Percentiles rank a stretch among this genome's conserved stretches.
Conservation (phyloP, 2,329 filamentous ascomycete genomes). For the Xylariaceae sp. region DNA sequence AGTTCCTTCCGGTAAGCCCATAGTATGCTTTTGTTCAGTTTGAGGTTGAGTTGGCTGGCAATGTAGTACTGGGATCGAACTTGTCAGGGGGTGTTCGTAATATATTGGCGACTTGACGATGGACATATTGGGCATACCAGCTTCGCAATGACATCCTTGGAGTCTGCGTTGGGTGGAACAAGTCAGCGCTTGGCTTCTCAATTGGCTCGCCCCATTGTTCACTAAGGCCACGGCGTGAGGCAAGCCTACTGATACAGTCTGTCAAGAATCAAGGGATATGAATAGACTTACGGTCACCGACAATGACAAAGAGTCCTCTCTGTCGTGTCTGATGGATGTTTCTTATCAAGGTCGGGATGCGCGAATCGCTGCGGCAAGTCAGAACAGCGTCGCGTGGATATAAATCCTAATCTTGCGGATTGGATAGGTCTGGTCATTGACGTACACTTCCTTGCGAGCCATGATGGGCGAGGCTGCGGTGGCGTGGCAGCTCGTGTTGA, state of each 20-base stretch:
- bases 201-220: neutral
- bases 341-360: constrained; percentile 84
- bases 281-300: constrained; percentile 65
- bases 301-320: constrained; percentile 94
- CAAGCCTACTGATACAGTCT: neutral
- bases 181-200: neutral
- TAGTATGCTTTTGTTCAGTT: constrained; percentile 91
- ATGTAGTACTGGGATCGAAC: constrained; percentile 65
- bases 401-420: neutral
- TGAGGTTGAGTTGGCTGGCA: constrained; percentile 83
- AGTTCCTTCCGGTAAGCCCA: constrained; percentile 99
- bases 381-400: neutral
- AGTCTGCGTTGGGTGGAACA: constrained; percentile 25
- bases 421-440: neutral
- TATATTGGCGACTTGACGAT: neutral
- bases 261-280: neutral
- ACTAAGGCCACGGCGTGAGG: neutral
- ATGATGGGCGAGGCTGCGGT: constrained; percentile 18
- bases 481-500: constrained; percentile 3
- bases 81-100: constrained; percentile 21
- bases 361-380: constrained; percentile 64
- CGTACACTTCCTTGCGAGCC: constrained; percentile 31
- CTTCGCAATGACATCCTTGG: constrained; percentile 96
- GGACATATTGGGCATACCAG: constrained; percentile 37
- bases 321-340: constrained; percentile 96